phyloP scores from a whole-genome alignment of 1,284 basidiomycete species.

The Moesziomyces sp. region DNA sequence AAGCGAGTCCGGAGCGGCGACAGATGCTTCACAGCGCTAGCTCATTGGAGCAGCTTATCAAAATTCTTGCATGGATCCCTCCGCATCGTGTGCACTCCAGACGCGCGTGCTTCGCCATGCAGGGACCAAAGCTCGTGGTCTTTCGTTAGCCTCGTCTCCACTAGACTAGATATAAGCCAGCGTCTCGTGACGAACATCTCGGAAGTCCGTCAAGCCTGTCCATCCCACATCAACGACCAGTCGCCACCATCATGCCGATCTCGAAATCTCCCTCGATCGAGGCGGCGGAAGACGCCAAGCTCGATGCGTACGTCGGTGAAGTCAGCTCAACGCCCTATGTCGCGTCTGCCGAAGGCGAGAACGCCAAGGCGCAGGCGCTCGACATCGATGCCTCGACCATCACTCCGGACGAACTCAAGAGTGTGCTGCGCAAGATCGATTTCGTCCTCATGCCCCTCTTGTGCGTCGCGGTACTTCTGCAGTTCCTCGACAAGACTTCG shows the following conservation, averaged over 20 bases:
- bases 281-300: constrained; percentile 5
- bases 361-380: constrained; percentile 33
- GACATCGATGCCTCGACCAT: constrained; percentile 16
- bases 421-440: constrained; percentile 63
- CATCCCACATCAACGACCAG: not conserved
- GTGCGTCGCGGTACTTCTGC: constrained; percentile 51
- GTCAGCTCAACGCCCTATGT: constrained; percentile 21
- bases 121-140: not conserved
- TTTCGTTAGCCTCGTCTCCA: too few species aligned
- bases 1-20: not conserved
- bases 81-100: not conserved
- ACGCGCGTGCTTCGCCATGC: not conserved
- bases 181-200: not conserved
- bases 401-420: constrained; percentile 34
- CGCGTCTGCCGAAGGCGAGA: constrained; percentile 11
- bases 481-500: constrained; percentile 63
- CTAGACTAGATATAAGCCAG: not conserved
- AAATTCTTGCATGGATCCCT: not conserved
- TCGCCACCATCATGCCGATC: not conserved
- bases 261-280: constrained; percentile 9
- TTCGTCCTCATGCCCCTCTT: constrained; percentile 59
- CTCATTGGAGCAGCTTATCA: not conserved
- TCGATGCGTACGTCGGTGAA: constrained; percentile 3
- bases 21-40: not conserved
- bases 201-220: constrained; percentile 1